Evolutionary conservation across 371 early-diverging fungal genomes (phyloP), one percentile per base, ranked within the genome.

Genomic region (Circinella minor): DNA sequence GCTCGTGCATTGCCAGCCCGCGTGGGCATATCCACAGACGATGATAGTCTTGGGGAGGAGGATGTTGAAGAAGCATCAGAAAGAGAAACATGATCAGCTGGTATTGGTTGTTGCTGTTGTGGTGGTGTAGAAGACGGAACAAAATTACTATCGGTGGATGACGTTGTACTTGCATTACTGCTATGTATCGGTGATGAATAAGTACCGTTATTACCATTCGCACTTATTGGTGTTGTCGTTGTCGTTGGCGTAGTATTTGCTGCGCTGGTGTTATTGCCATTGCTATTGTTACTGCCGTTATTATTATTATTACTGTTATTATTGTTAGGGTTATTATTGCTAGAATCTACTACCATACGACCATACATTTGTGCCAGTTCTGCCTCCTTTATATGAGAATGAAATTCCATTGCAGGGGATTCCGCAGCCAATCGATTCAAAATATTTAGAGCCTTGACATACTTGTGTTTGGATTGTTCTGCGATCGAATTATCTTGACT

Each of bases 331-430:
- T 17, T 48, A 36, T 38, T 67, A 63, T 36, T 61, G 55, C 36
- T 39, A 4, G 65, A 34, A 17, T 38, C 71, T 13, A 71, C 71
- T n/a, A 61, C 74, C 69, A 79, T 62, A 47, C 67, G 73, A 36
- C 73, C 77, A 59, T 72, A 75, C 65, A 74, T 48, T 46, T 71
- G 76, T 34, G 71, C 71, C 47, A 78, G 72, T 62, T 74, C 77
- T 34, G 69, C 74, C 37, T 74, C 79, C 68, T 69, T 77, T 61
- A 69, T 67, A 39, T 63, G 69, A 3, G 72, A 63, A 17, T 76
- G 71, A 55, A 79, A 71, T 61, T 78, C 80, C 13, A 71, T 55
- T 10, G 80, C 78, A 15, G 84, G 80, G 2, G 84, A 80, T 37
- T 75, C 68, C 10, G 67, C 36, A 3, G 80, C 73, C 5, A 84